Evolutionary conservation across 129 eudicot species (phyloP).

Genomic region (Tanacetum coccineum): DNA sequence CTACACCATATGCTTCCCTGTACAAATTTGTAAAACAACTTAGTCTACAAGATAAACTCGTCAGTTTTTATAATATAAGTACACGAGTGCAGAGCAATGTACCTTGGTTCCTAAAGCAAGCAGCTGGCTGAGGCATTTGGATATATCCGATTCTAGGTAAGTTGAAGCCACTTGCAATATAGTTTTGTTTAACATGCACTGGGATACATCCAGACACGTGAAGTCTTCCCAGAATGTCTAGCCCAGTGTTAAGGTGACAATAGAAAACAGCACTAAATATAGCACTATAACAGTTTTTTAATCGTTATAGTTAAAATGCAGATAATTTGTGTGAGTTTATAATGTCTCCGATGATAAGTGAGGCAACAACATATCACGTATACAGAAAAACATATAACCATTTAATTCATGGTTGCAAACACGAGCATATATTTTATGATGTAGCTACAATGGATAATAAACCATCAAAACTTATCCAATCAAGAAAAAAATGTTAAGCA

Average conservation of each 20-base stretch:
- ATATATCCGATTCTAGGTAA: conserved; percentile 51
- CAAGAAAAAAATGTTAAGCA: not conserved
- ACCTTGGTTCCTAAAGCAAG: conserved; percentile 68
- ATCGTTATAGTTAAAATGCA: too few species aligned
- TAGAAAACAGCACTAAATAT: not conserved
- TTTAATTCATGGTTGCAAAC: too few species aligned
- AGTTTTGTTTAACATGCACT: conserved; percentile 83
- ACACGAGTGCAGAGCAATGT: not conserved
- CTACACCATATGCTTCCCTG: conserved; percentile 73
- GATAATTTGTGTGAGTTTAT: too few species aligned
- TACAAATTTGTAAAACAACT: conserved; percentile 9
- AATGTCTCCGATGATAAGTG: too few species aligned
- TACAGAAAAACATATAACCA: too few species aligned
- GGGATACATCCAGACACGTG: conserved; percentile 88
- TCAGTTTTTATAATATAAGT: not conserved
- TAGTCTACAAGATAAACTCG: not conserved
- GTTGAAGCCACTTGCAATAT: conserved; percentile 70
- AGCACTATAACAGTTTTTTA: too few species aligned
- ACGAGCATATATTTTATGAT: too few species aligned
- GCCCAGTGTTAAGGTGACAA: conserved; percentile 41
- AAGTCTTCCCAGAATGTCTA: conserved; percentile 93
- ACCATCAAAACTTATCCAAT: too few species aligned
- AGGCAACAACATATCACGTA: too few species aligned
- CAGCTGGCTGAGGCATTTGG: conserved; percentile 45
- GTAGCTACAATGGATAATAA: too few species aligned